phyloP scores from a whole-genome alignment of 75 land plant species.

The Pinus albicaulis region DNA sequence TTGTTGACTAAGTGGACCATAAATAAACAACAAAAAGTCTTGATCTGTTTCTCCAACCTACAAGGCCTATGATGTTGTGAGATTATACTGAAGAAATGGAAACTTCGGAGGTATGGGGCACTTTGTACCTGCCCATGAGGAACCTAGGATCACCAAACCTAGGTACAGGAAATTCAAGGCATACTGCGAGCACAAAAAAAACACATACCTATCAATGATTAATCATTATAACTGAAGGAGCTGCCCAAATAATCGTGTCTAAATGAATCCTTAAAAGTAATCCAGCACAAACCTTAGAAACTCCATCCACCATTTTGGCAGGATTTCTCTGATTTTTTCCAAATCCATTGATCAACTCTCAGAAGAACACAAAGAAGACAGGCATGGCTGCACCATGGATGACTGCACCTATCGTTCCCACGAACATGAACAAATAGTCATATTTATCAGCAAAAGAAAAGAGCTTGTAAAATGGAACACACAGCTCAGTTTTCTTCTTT shows the following conservation, averaged over 20 bases:
- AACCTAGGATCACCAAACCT: constrained; percentile 21
- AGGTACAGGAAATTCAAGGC: constrained; percentile 31
- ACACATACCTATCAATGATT: too few species aligned
- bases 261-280: too few species aligned
- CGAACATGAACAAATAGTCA: constrained; percentile 18
- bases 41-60: not conserved
- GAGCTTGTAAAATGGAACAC: constrained; percentile 10
- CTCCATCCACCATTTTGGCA: constrained; percentile 2
- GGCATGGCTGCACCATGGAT: constrained; percentile 23
- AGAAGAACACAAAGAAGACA: constrained; percentile 34
- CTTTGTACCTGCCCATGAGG: constrained; percentile 43
- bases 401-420: constrained; percentile 16
- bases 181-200: too few species aligned
- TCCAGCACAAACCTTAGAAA: too few species aligned
- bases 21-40: too few species aligned
- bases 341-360: constrained; percentile 27
- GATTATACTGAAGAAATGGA: not conserved
- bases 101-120: not conserved
- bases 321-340: constrained; percentile 23
- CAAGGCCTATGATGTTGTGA: not conserved
- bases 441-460: constrained; percentile 25
- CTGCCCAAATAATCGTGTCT: too few species aligned
- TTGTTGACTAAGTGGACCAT: too few species aligned
- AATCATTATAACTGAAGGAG: too few species aligned
- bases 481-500: too few species aligned